Evolutionary conservation across 2,329 filamentous ascomycete genomes (phyloP), one percentile per base, ranked within the genome.

Genomic region (Neophaeococcomyces aloes): DNA sequence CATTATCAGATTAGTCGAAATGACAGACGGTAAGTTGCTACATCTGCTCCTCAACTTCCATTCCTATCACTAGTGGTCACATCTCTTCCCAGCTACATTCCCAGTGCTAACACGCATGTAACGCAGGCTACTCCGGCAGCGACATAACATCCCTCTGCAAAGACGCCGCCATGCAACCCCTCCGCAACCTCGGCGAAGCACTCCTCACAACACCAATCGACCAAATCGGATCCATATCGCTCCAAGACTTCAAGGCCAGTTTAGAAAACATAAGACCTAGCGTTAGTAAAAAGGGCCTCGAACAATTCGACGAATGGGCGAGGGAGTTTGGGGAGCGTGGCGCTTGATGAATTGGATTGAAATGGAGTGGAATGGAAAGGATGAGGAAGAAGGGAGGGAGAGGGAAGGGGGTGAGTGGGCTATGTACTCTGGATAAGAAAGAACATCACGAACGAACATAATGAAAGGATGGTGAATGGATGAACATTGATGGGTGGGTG

Each of bases 41-140:
- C n/a, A n/a, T n/a, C n/a, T n/a, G n/a, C 17, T n/a, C 7, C 29
- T 41, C 30, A 19, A 36, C 17, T 7, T 21, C 2, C n/a, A 14
- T 17, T 29, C 15, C 3, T 30, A 5, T 19, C 18, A 23, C 19
- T 27, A 17, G n/a, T 29, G 40, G 23, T 29, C n/a, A 13, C 35
- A 46, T 21, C 52, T 40, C 40, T 21, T 44, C 7, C n/a, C 15
- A 53, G n/a, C n/a, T n/a, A n/a, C n/a, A n/a, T n/a, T n/a, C n/a
- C n/a, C n/a, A n/a, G n/a, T n/a, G n/a, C n/a, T n/a, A n/a, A n/a
- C n/a, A n/a, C n/a, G n/a, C n/a, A n/a, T n/a, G n/a, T n/a, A n/a
- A n/a, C n/a, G n/a, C n/a, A 95, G 88, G 87, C n/a, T 98, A 94
- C 65, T 95, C 87, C 7, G 91, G 91, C 34, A 94, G 87, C 2